Percentiles rank a stretch among this genome's conserved stretches.
phyloP scores from a whole-genome alignment of 2,329 filamentous ascomycete genomes.

The Rutstroemia sp. region DNA sequence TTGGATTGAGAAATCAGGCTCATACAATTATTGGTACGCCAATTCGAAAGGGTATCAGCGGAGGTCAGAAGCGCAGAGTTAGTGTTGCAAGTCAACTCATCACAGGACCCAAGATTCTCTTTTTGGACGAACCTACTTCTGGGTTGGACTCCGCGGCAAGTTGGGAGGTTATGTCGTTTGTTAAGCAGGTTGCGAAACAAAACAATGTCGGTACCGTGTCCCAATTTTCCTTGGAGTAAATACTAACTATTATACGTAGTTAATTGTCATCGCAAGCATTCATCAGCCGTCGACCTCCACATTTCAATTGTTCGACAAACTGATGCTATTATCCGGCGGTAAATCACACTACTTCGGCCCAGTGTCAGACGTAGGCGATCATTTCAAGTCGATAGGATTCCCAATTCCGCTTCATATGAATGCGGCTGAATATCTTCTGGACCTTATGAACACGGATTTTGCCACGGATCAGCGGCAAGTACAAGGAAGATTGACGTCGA shows the following conservation, averaged over 20 bases:
- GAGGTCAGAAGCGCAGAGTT: slow-evolving; percentile 75
- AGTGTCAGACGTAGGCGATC: slow-evolving; percentile 46
- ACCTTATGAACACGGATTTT: slow-evolving; percentile 75
- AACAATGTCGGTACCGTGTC: slow-evolving; percentile 47
- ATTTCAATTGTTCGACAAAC: slow-evolving; percentile 73
- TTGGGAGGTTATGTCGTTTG: slow-evolving; percentile 61
- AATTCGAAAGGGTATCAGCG: slow-evolving; percentile 74
- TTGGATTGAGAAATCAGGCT: slow-evolving; percentile 64
- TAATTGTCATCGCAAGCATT: slow-evolving; percentile 75
- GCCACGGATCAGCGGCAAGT: slow-evolving; percentile 41
- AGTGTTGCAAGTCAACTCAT: slow-evolving; percentile 77
- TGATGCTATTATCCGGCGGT: slow-evolving; percentile 65
- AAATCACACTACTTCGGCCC: slow-evolving; percentile 67
- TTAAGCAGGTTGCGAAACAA: slow-evolving; percentile 32
- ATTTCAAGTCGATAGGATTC: slow-evolving; percentile 56
- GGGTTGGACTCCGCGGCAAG: slow-evolving; percentile 64
- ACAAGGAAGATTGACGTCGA: slow-evolving; percentile 40
- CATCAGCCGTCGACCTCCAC: slow-evolving; percentile 79
- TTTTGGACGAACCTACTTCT: slow-evolving; percentile 82
- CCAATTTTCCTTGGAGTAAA: not conserved
- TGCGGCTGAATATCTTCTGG: slow-evolving; percentile 72
- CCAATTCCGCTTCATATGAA: slow-evolving; percentile 65
- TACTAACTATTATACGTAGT: slow-evolving; percentile 44
- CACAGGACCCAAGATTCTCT: slow-evolving; percentile 56
- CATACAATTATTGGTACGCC: slow-evolving; percentile 73